Evolutionary conservation across 306 rosid genomes (phyloP), one percentile per base, ranked within the genome.

Genomic region (Fragaria iinumae): DNA sequence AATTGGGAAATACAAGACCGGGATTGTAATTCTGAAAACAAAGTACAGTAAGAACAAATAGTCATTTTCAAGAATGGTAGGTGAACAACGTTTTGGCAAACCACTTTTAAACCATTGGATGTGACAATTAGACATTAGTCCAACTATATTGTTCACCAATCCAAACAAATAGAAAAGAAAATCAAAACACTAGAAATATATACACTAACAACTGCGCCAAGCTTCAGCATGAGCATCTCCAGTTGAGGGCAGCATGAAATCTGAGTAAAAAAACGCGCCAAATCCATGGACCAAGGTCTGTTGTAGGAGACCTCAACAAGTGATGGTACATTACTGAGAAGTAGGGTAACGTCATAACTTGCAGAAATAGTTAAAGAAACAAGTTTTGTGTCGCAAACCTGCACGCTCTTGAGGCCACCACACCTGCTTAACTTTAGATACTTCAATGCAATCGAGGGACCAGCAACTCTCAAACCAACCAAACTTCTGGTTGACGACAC

Each of bases 281-380:
- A 18, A 50, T 50, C 21, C 57, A 50, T 17, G 57, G 57, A 50
- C 21, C 2, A 11, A 13, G 18, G 3, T 50, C 1, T 50, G 4
- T 18, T 50, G 57, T 50, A 17, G 21, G 21, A 50, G n/a, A 50
- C 57, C 32, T 67, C 52, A 67, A 67, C 71, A 67, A 67, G 71
- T 2, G n/a, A 17, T 0, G 71, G 71, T n/a, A 39, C 71, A 41
- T 67, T 39, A 3, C 32, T 20, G 29, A 67, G 49, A 38, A 67
- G 50, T 45, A 67, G 41, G 21, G 11, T 20, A 36, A 39, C 6
- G 32, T 48, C 32, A 10, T 6, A 0, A 14, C 2, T 11, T 13
- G 11, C 21, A 32, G 27, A 29, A 29, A 63, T 63, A 32, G 16
- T 4, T 63, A 16, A 29, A 29, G 43, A 12, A 67, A 67, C 32